phyloP scores from a whole-genome alignment of 257 asterid genomes.

The Capsicum chinense region DNA sequence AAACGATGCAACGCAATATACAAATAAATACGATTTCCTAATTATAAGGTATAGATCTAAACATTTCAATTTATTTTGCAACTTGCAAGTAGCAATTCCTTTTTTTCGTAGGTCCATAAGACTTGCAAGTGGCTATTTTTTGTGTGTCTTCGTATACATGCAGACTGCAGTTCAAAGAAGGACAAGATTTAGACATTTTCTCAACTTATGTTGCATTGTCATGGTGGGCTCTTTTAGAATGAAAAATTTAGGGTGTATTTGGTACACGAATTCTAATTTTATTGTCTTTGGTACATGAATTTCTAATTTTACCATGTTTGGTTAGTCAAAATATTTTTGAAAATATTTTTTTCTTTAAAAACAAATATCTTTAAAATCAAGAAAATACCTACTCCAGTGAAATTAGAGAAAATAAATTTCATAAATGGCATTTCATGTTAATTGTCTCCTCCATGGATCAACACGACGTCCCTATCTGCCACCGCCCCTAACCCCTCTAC shows the following conservation, averaged over 20 bases:
- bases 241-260: constrained; percentile 8
- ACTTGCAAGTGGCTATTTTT: not conserved
- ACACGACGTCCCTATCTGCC: too few species aligned
- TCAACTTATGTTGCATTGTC: not conserved
- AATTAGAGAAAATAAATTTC: not conserved
- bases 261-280: not conserved
- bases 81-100: not conserved
- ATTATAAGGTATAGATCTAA: too few species aligned
- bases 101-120: too few species aligned
- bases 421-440: not conserved
- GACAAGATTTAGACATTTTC: not conserved
- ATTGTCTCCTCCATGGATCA: not conserved
- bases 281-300: not conserved
- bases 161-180: not conserved
- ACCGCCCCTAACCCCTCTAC: not conserved
- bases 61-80: not conserved
- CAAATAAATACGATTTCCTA: too few species aligned
- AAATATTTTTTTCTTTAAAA: too few species aligned
- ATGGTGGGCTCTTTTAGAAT: not conserved
- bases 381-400: too few species aligned
- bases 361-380: too few species aligned
- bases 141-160: not conserved
- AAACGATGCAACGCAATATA: too few species aligned
- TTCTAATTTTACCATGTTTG: not conserved
- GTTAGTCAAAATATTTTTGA: too few species aligned